phyloP scores from a whole-genome alignment of 2,329 filamentous ascomycete genomes.

The Phaeosphaeriaceae sp. region DNA sequence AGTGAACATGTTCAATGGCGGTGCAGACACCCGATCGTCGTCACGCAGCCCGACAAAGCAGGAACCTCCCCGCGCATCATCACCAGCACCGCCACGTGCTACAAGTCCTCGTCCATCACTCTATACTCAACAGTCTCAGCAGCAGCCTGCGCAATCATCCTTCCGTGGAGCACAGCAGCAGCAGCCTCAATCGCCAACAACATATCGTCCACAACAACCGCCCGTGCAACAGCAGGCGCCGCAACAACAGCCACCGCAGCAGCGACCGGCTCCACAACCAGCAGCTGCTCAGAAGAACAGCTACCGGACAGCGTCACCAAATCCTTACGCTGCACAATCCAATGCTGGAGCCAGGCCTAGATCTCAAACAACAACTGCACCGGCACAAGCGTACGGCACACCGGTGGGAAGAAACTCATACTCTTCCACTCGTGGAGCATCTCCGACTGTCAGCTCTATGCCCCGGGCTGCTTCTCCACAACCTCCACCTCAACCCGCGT shows the following conservation, averaged over 20 bases:
- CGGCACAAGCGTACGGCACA: slow-evolving; percentile 41
- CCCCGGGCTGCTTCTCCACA: slow-evolving; percentile 54
- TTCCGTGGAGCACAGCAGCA: slow-evolving; percentile 17
- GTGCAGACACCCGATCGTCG: slow-evolving; percentile 60
- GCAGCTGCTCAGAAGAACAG: slow-evolving; percentile 11
- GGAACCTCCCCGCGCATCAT: slow-evolving; percentile 60
- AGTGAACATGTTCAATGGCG: slow-evolving; percentile 73
- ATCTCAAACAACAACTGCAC: slow-evolving; percentile 49
- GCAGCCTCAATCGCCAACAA: slow-evolving; percentile 10
- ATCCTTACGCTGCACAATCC: slow-evolving; percentile 61
- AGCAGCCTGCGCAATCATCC: slow-evolving; percentile 19
- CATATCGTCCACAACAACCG: slow-evolving; percentile 12
- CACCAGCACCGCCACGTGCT: slow-evolving; percentile 70
- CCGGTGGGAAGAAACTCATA: slow-evolving; percentile 45
- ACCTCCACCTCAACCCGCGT: slow-evolving; percentile 50
- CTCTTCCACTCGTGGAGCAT: slow-evolving; percentile 46
- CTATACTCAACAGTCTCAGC: slow-evolving; percentile 35
- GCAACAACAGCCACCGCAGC: slow-evolving; percentile 52
- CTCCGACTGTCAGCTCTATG: slow-evolving; percentile 45
- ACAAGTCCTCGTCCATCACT: slow-evolving; percentile 65
- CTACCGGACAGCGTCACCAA: slow-evolving; percentile 60
- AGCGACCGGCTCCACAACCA: slow-evolving; percentile 17
- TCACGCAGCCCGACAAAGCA: slow-evolving; percentile 60
- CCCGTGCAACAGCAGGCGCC: slow-evolving; percentile 53
- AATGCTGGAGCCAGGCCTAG: slow-evolving; percentile 40